Evolutionary conservation across 2,329 filamentous ascomycete species (phyloP).

Genomic region (Fusarium mundagurra): DNA sequence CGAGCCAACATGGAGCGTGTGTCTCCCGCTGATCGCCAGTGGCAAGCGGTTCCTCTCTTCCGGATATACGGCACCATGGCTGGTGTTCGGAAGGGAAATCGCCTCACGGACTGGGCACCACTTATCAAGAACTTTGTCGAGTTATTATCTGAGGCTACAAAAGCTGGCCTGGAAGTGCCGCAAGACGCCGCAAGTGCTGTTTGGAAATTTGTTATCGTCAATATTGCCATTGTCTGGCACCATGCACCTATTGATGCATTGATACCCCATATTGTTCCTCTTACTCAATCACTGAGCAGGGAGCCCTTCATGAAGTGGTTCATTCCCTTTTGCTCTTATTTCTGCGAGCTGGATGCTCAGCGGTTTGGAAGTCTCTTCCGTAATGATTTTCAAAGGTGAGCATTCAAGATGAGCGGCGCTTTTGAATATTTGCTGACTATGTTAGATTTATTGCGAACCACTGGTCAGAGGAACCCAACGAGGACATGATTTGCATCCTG

Average conservation of each 20-base stretch:
- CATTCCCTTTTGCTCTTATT: conserved; percentile 84
- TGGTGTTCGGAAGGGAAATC: conserved; percentile 83
- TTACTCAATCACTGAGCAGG: conserved; percentile 72
- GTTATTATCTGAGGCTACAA: conserved; percentile 61
- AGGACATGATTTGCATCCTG: conserved; percentile 74
- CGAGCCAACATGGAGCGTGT: conserved; percentile 49
- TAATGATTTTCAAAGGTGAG: conserved; percentile 81
- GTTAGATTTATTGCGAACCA: conserved; percentile 77
- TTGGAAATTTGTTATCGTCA: conserved; percentile 69
- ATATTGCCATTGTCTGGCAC: conserved; percentile 74
- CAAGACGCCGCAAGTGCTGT: conserved; percentile 53
- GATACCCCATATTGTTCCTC: conserved; percentile 72
- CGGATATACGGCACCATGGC: conserved; percentile 73
- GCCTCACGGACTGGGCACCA: conserved; percentile 76
- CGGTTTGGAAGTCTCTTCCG: conserved; percentile 84
- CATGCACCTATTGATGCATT: conserved; percentile 82
- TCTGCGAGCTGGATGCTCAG: conserved; percentile 76
- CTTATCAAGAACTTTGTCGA: conserved; percentile 67
- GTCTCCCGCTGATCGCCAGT: conserved; percentile 26
- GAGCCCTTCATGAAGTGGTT: conserved; percentile 77
- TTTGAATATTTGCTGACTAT: conserved; percentile 22
- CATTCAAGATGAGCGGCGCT: conserved; percentile 16
- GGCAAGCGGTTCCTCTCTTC: conserved; percentile 60
- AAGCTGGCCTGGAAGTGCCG: conserved; percentile 48
- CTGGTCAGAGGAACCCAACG: conserved; percentile 74